phyloP scores from a whole-genome alignment of 345 rosid species.

The Eutrema yunnanense region DNA sequence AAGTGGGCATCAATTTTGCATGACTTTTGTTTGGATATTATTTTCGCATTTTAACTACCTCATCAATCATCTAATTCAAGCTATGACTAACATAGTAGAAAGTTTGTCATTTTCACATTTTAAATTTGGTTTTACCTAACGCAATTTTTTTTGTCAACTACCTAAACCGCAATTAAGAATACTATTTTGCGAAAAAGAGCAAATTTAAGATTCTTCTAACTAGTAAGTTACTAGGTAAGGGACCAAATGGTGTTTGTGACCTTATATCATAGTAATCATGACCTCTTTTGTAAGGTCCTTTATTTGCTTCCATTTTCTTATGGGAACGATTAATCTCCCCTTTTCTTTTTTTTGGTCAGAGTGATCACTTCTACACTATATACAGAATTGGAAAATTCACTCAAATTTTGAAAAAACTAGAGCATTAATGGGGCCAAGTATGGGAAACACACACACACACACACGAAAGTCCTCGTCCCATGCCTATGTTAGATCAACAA shows the following conservation, averaged over 20 bases:
- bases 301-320: not conserved
- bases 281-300: not conserved
- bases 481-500: constrained; percentile 27
- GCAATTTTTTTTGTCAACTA: constrained; percentile 3
- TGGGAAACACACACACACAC: constrained; percentile 9
- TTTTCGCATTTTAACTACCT: constrained; percentile 20
- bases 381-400: not conserved
- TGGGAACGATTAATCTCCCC: not conserved
- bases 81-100: constrained; percentile 14
- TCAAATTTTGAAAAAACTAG: not conserved
- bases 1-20: constrained; percentile 25
- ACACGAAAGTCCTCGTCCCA: constrained; percentile 19
- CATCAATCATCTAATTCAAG: constrained; percentile 4
- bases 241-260: not conserved
- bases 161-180: constrained; percentile 4
- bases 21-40: constrained; percentile 5
- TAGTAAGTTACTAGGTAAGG: not conserved
- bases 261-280: not conserved
- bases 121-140: constrained; percentile 1
- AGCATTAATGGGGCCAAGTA: not conserved
- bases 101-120: constrained; percentile 4
- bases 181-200: not conserved
- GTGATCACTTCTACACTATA: not conserved
- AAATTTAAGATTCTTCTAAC: not conserved
- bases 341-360: not conserved